Percentiles rank a stretch among this genome's conserved stretches.
phyloP scores from a whole-genome alignment of 306 rosid genomes.

The Arachis hypogaea region DNA sequence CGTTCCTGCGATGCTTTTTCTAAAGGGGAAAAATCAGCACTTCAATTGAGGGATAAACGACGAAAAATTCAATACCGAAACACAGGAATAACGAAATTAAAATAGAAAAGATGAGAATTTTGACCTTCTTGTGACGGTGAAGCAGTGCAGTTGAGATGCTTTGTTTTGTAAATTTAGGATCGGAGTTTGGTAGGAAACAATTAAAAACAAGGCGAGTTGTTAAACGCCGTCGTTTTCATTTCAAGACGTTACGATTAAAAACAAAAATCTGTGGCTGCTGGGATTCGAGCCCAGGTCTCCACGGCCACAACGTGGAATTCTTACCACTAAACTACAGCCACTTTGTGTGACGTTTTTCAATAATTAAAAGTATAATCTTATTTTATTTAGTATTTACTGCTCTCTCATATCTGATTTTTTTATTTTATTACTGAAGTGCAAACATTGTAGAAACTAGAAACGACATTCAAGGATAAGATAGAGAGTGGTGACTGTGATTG shows the following conservation, averaged over 20 bases:
- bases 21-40: not conserved
- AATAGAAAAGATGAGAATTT: not conserved
- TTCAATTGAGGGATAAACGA: not conserved
- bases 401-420: too few species aligned
- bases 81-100: slow-evolving; percentile 9
- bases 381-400: not conserved
- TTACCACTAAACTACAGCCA: slow-evolving; percentile 58
- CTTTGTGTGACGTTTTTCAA: not conserved
- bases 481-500: not conserved
- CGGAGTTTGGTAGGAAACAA: not conserved
- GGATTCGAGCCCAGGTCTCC: slow-evolving; percentile 58
- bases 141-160: not conserved
- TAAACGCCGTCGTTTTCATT: slow-evolving; percentile 18
- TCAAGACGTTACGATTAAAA: rapidly evolving
- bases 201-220: not conserved
- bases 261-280: slow-evolving; percentile 31
- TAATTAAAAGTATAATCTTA: not conserved
- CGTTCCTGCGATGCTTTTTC: not conserved
- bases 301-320: slow-evolving; percentile 61
- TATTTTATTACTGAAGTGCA: not conserved
- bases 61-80: not conserved
- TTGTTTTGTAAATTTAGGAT: slow-evolving; percentile 1
- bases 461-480: not conserved
- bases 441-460: not conserved
- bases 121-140: slow-evolving; percentile 6